Evolutionary conservation across 768 basidiomycete genomes (phyloP).

Genomic region (Boletus barrowsii): DNA sequence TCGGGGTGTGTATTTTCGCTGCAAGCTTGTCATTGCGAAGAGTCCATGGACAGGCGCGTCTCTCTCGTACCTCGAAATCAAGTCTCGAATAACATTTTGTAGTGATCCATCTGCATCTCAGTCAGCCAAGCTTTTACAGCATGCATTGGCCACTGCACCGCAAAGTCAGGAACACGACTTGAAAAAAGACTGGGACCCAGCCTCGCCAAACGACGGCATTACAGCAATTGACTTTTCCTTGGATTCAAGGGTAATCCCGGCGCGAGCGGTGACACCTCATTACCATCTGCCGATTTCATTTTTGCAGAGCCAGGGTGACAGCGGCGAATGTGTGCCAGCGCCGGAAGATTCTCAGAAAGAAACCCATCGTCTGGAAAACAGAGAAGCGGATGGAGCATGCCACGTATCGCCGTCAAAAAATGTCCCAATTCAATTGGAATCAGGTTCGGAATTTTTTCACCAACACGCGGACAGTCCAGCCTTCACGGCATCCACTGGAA

Average conservation of each 20-base stretch:
- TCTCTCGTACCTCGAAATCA: constrained; percentile 11
- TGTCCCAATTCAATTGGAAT: constrained; percentile 19
- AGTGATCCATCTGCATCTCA: constrained; percentile 52
- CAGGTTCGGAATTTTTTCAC: constrained; percentile 26
- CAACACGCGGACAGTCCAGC: constrained; percentile 18
- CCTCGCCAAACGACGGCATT: constrained; percentile 18
- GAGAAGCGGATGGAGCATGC: constrained; percentile 12
- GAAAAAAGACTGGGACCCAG: constrained; percentile 3
- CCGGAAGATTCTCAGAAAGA: constrained; percentile 52
- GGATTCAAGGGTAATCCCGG: constrained; percentile 40
- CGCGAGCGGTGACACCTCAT: constrained; percentile 36
- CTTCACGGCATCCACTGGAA: constrained; percentile 29
- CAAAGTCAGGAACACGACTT: constrained; percentile 14
- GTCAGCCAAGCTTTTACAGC: constrained; percentile 50
- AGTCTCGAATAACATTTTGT: constrained; percentile 6
- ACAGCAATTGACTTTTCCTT: constrained; percentile 37
- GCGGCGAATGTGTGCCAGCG: constrained; percentile 25
- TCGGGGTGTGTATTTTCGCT: not conserved
- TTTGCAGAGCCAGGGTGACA: constrained; percentile 3
- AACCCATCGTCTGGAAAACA: constrained; percentile 29
- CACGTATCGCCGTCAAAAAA: constrained; percentile 16
- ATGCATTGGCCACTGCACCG: constrained; percentile 36
- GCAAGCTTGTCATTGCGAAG: not conserved
- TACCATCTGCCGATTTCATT: constrained; percentile 44
- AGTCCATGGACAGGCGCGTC: constrained; percentile 43